Conservation (phyloP, 1,284 basidiomycete genomes). For the Tetrapyrgos nigripes region DNA sequence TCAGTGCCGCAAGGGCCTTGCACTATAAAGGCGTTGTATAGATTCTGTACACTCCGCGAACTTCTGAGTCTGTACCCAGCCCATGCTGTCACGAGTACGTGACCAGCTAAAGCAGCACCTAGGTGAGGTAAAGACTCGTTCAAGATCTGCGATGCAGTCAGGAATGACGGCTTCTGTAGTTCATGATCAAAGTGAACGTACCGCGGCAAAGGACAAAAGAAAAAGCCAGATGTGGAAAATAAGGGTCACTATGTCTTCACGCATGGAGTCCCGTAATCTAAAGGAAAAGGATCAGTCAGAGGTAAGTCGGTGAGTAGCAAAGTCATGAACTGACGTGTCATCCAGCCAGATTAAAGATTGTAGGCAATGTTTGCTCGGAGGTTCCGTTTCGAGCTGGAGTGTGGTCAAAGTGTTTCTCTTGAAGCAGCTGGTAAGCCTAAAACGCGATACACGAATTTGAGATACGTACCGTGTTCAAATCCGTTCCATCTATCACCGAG, state of each 20-base stretch:
- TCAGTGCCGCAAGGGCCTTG: conserved; percentile 43
- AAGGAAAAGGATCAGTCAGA: neutral
- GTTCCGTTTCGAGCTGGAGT: conserved; percentile 21
- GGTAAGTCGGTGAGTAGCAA: neutral
- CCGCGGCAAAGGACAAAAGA: conserved; percentile 46
- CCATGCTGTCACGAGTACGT: conserved; percentile 51
- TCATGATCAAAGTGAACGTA: conserved; percentile 27
- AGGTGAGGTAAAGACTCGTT: conserved; percentile 58
- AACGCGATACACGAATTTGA: neutral
- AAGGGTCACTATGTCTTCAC: conserved; percentile 50
- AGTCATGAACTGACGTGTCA: conserved; percentile 37
- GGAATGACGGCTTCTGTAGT: neutral
- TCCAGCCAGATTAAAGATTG: conserved; percentile 47
- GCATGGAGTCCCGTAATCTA: conserved; percentile 32
- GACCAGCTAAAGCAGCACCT: conserved; percentile 47
- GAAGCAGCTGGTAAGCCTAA: neutral
- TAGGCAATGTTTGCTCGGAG: conserved; percentile 34
- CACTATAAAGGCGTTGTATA: conserved; percentile 42
- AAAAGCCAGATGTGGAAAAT: conserved; percentile 52
- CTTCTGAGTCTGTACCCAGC: conserved; percentile 44
- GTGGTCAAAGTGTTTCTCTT: conserved; percentile 16
- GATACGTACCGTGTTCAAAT: neutral
- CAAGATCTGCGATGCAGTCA: conserved; percentile 40
- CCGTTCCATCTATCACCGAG: conserved; percentile 15
- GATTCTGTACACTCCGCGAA: conserved; percentile 29